Conservation (phyloP, 805 yeast species). For the Brettanomyces bruxellensis region DNA sequence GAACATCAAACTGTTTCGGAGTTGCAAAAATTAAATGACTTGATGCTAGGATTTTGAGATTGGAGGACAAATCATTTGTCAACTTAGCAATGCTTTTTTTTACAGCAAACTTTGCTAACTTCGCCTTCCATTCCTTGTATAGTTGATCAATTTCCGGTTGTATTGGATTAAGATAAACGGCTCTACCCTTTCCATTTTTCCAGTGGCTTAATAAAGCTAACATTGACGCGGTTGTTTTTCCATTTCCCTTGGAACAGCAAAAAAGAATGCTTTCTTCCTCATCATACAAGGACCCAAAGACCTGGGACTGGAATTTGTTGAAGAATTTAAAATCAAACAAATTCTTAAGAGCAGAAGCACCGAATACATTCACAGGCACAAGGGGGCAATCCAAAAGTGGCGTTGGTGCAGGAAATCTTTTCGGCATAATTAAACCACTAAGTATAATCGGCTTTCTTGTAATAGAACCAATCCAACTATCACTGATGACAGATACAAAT, state of each 20-base stretch:
- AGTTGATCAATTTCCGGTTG: conserved; percentile 45
- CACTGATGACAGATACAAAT: conserved; percentile 65
- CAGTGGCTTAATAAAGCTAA: conserved; percentile 66
- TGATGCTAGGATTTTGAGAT: conserved; percentile 44
- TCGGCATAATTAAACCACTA: conserved; percentile 45
- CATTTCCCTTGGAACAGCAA: conserved; percentile 70
- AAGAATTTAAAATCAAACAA: conserved; percentile 44
- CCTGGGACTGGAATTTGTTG: conserved; percentile 70
- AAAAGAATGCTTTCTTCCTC: conserved; percentile 47
- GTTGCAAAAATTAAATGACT: conserved; percentile 70
- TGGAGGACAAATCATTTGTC: conserved; percentile 46
- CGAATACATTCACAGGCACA: conserved; percentile 40
- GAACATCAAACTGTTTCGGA: conserved; percentile 64
- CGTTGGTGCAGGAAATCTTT: conserved; percentile 55
- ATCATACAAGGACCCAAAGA: conserved; percentile 49
- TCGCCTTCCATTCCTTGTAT: conserved; percentile 42
- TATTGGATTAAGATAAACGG: conserved; percentile 61
- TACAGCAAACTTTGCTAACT: conserved; percentile 39
- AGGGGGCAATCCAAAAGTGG: conserved; percentile 43
- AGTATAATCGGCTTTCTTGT: conserved; percentile 52
- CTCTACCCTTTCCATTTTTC: conserved; percentile 60
- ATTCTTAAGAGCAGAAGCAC: conserved; percentile 36
- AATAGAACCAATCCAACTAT: conserved; percentile 78
- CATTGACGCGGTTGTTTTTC: conserved; percentile 65
- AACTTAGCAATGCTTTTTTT: conserved; percentile 52